Base-by-base conservation (phyloP, 495 filamentous ascomycete species). In the Trichoderma erinaceum region DNA sequence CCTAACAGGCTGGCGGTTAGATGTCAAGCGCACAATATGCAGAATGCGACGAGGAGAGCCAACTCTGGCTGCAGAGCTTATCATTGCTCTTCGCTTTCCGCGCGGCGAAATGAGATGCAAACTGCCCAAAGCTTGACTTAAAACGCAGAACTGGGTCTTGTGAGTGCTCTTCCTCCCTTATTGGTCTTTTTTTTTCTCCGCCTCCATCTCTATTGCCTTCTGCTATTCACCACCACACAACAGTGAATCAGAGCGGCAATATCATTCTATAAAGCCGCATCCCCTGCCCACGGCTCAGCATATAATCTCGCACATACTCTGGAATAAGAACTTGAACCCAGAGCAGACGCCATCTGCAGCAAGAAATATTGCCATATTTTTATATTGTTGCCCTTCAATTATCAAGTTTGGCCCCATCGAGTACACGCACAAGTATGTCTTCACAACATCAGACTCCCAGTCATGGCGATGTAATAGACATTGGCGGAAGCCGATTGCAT, bases 401-500 rank as follows among this genome's bases (percentile, higher is more conserved):
- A 21, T 61, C 23, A 11, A 29, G 3, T 4, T 29, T 29, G 10
- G 7, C 10, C 56, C 29, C 25, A 32, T 13, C 13, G 15, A 2
- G n/a, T 3, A 2, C 10, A 8, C 56, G 6, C 56, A 29, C 0
- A 15, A 48, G 21, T 12, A 61, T 61, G 56, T 11, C 56, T 13
- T 32, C 23, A 25, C 56, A 29, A 8, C 56, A 32, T 15, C 56
- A 61, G 27, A 27, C 15, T 12, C 63, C 63, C 23, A 23, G 63
- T 13, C 65, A 66, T 48, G 67, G 67, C 38, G 23, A 27, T 25
- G 61, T 68, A 8, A 4, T 48, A 11, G 67, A 68, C 67, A 68
- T 68, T 29, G 67, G 67, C 21, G 67, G 67, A 25, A 68, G 67
- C 58, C 16, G 41, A 29, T 21, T 68, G 29, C 29, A 41, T 25